Evolutionary conservation across 2,329 filamentous ascomycete species (phyloP).

Genomic region (Byssochlamys sp.): DNA sequence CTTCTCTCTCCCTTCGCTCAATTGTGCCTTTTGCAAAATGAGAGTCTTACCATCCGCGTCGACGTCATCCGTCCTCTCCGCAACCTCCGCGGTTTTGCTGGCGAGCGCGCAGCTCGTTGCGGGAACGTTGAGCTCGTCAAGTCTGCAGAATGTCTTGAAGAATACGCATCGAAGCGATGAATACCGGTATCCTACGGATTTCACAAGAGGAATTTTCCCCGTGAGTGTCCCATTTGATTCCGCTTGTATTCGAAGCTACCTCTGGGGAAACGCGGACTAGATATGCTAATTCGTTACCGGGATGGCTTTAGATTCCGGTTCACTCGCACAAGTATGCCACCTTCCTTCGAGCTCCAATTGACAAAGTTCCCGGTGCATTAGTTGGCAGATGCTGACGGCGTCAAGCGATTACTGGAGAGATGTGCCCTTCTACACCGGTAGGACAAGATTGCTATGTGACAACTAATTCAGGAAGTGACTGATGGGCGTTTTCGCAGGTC

Average conservation of each 20-base stretch:
- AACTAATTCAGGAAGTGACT: slow-evolving; percentile 5
- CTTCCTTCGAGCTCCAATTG: neutral
- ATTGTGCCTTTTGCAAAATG: neutral
- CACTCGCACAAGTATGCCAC: slow-evolving; percentile 33
- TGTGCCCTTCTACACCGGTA: slow-evolving; percentile 38
- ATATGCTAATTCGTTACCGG: slow-evolving; percentile 1
- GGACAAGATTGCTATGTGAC: slow-evolving; percentile 7
- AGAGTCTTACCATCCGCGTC: neutral
- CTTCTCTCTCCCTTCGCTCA: neutral
- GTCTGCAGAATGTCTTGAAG: slow-evolving; percentile 47
- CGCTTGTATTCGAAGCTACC: neutral
- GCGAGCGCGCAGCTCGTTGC: slow-evolving; percentile 14
- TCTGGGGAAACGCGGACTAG: neutral
- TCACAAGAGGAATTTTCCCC: slow-evolving; percentile 52
- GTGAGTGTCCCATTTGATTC: slow-evolving; percentile 24
- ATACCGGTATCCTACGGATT: slow-evolving; percentile 53
- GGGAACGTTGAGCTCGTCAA: slow-evolving; percentile 27
- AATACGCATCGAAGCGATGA: slow-evolving; percentile 44
- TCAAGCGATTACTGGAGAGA: slow-evolving; percentile 52
- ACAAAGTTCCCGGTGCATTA: neutral
- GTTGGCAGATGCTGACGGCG: slow-evolving; percentile 8
- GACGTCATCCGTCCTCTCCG: neutral
- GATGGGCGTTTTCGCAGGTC: slow-evolving; percentile 26
- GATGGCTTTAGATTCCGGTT: slow-evolving; percentile 26
- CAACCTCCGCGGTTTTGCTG: slow-evolving; percentile 3